phyloP scores from a whole-genome alignment of 2,329 filamentous ascomycete species.

The Monosporascus sp. region DNA sequence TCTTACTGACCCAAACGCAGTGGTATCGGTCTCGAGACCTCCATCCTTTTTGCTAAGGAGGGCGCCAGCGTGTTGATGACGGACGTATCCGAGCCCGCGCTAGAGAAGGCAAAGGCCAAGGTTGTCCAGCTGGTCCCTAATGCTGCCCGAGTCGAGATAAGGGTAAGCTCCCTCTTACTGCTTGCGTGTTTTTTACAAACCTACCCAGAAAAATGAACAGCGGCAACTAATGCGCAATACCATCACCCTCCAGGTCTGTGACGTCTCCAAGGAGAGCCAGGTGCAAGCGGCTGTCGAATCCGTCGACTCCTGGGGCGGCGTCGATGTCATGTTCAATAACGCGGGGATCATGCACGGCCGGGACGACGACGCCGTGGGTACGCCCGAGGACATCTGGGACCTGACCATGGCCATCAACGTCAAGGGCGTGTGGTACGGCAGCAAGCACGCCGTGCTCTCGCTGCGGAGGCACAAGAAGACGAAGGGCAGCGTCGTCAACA shows the following conservation, averaged over 20 bases:
- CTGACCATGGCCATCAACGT: constrained; percentile 92
- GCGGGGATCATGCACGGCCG: constrained; percentile 92
- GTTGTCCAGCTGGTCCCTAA: constrained; percentile 66
- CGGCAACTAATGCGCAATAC: constrained; percentile 8
- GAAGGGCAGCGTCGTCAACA: constrained; percentile 83
- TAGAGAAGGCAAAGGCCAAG: constrained; percentile 71
- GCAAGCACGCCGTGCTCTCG: constrained; percentile 83
- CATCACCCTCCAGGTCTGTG: constrained; percentile 44
- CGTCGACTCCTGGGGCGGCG: constrained; percentile 77
- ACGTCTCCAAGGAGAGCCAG: constrained; percentile 81
- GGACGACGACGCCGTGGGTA: constrained; percentile 75
- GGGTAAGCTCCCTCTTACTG: constrained; percentile 28
- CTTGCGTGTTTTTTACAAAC: background rate
- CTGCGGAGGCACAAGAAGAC: constrained; percentile 76
- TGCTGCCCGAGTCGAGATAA: constrained; percentile 55
- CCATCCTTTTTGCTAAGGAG: constrained; percentile 83
- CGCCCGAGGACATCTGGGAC: constrained; percentile 89
- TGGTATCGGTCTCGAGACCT: constrained; percentile 89
- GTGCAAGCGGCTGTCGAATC: constrained; percentile 69
- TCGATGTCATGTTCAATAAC: constrained; percentile 96
- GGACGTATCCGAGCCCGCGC: constrained; percentile 74
- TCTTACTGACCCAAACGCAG: constrained; percentile 37
- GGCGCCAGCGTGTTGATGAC: constrained; percentile 81
- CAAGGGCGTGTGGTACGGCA: constrained; percentile 96
- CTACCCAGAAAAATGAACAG: background rate